Percentiles rank a stretch among this genome's conserved stretches.
These are phyloP conservation scores for Alternaria hordeiaustralica DNA, from an alignment of 2,329 filamentous ascomycete genomes.

Conservation along the genomic window DNA sequence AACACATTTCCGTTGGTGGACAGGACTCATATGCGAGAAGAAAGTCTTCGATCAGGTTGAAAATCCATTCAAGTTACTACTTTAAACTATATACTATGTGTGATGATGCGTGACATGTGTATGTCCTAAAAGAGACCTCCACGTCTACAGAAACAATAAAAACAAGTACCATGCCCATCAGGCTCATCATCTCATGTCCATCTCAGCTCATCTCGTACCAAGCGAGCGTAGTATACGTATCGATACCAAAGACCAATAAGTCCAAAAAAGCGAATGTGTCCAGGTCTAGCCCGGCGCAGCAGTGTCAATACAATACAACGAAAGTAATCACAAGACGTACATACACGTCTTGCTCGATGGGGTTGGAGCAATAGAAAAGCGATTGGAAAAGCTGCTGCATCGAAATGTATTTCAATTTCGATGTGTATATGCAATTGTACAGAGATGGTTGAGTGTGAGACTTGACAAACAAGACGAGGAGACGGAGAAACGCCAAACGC, in stretches of 20 bases:
- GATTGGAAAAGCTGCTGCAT: neutral
- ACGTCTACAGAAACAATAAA: neutral
- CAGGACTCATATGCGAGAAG: neutral
- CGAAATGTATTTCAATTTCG: neutral
- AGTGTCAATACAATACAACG: neutral
- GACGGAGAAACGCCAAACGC: slow-evolving; percentile 4
- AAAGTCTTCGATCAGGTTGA: neutral
- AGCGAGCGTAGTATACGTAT: neutral
- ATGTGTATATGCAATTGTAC: neutral
- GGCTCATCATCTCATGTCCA: neutral
- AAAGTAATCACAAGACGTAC: neutral
- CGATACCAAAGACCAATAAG: neutral
- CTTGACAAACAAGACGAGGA: neutral
- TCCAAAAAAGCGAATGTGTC: neutral
- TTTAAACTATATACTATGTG: neutral
- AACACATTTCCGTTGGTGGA: neutral
- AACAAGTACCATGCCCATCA: neutral
- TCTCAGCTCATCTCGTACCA: neutral
- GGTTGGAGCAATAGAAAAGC: neutral
- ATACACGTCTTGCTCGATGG: neutral
- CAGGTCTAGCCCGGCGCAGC: neutral
- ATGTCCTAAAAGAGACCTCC: neutral
- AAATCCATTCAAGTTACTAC: neutral
- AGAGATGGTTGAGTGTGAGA: neutral
- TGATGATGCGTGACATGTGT: neutral